Conservation (phyloP, 2,329 filamentous ascomycete genomes). For the Stagonosporopsis tanaceti region DNA sequence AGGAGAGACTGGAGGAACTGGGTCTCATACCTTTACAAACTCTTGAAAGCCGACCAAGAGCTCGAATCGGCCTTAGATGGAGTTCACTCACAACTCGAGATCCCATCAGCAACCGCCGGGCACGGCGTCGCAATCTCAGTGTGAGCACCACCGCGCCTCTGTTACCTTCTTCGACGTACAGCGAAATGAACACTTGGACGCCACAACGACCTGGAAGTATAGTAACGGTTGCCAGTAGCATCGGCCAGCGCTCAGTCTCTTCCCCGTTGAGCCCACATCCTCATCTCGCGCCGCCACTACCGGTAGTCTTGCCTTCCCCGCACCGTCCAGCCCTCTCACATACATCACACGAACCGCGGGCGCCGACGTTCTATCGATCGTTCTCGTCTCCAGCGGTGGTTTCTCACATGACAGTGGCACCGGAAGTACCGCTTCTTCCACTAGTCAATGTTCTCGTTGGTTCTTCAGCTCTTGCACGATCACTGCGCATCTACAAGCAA, state of each 20-base stretch:
- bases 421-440: neutral
- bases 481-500: neutral
- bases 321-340: neutral
- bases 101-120: neutral
- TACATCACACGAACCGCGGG: neutral
- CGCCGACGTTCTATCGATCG: neutral
- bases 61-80: neutral
- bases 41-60: neutral
- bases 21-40: neutral
- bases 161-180: neutral
- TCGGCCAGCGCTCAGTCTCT: neutral
- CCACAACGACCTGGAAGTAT: conserved; percentile 3
- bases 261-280: neutral
- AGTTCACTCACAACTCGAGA: neutral
- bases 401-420: too few species aligned
- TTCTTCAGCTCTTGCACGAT: neutral
- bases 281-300: neutral
- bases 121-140: neutral
- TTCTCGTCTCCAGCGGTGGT: neutral
- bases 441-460: neutral
- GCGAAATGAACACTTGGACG: neutral
- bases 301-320: neutral
- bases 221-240: neutral
- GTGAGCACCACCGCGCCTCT: neutral
- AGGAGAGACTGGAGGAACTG: neutral